Base-by-base conservation (phyloP, 2,329 filamentous ascomycete species). In the Botrytis paeoniae region DNA sequence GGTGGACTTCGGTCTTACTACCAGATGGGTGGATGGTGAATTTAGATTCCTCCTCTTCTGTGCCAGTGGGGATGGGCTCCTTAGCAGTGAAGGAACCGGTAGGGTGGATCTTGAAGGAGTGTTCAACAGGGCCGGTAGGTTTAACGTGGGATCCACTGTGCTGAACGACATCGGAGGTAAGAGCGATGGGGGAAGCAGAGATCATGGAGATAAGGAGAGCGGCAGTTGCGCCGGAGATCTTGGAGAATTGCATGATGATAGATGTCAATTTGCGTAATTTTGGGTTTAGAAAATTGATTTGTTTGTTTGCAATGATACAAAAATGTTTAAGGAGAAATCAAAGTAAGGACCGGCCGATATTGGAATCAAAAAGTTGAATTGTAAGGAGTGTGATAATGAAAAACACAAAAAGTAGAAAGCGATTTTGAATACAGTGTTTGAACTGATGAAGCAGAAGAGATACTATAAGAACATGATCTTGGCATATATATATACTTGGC, bases 201-300 rank as follows among this genome's bases (percentile, higher is more conserved):
- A 70, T 70, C 32, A 70, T 51, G 25, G 69, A 70, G 41, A 70
- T 63, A 4, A 70, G 57, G 25, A 70, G 69, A 2, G 54, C 69
- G 57, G 41, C 57, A 14, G 69, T 70, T 48, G 57, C 69, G 16
- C 57, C 10, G 32, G 41, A 70, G n/a, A 63, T 70, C 32, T 64
- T 70, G 32, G 69, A 37, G 41, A 63, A 70, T n/a, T 70, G 57
- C 57, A 70, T 70, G 18, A 22, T 63, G 41, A 51, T 39, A 29
- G 45, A 54, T 54, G 35, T 39, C 16, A 54, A 39, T 29, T 20
- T 29, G 43, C 16, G 35, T 22, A 29, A 29, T 29, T 8, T 54
- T 12, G 35, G 45, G 22, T 12, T 20, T 7, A 35, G 6, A 16
- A 39, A 39, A 1, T 29, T 22, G 16, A 41, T 2, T 4, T 35